These are phyloP conservation scores for Nigrospora sphaerica DNA, from an alignment of 2,329 filamentous ascomycete species.

Conservation along the genomic window DNA sequence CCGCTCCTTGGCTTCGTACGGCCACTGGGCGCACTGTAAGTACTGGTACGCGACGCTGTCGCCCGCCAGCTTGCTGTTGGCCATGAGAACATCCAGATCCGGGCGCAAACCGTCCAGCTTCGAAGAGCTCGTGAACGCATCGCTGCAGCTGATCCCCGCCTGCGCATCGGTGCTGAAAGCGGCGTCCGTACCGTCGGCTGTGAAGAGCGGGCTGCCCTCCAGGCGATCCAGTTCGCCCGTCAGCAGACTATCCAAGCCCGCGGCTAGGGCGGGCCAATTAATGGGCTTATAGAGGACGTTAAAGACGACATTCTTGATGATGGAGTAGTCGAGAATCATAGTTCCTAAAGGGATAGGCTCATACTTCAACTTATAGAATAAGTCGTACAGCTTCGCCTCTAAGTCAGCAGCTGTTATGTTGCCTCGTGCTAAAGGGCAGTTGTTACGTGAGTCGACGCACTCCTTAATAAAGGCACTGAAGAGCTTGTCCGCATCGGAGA, in stretches of 20 bases:
- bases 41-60: conserved; percentile 6
- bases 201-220: not conserved
- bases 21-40: conserved; percentile 20
- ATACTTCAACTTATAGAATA: conserved; percentile 18
- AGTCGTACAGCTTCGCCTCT: conserved; percentile 27
- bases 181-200: not conserved
- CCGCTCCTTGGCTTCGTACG: conserved; percentile 15
- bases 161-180: conserved; percentile 1
- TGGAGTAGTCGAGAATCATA: conserved; percentile 15
- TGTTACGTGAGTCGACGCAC: conserved; percentile 16
- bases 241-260: conserved; percentile 7
- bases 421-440: conserved; percentile 18
- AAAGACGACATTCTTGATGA: conserved; percentile 11
- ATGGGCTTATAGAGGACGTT: conserved; percentile 12
- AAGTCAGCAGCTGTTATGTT: conserved; percentile 27
- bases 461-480: conserved; percentile 19
- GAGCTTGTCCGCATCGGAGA: conserved; percentile 15
- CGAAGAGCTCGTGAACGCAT: conserved; percentile 1
- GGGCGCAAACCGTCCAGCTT: conserved; percentile 1
- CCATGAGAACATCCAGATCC: conserved; percentile 5
- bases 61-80: conserved; percentile 11
- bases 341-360: conserved; percentile 15
- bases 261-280: conserved; percentile 9
- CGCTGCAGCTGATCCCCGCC: conserved; percentile 11
- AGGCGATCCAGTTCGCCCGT: conserved; percentile 1